Evolutionary conservation across 306 rosid genomes (phyloP).

Genomic region (Echinosophora koreensis): DNA sequence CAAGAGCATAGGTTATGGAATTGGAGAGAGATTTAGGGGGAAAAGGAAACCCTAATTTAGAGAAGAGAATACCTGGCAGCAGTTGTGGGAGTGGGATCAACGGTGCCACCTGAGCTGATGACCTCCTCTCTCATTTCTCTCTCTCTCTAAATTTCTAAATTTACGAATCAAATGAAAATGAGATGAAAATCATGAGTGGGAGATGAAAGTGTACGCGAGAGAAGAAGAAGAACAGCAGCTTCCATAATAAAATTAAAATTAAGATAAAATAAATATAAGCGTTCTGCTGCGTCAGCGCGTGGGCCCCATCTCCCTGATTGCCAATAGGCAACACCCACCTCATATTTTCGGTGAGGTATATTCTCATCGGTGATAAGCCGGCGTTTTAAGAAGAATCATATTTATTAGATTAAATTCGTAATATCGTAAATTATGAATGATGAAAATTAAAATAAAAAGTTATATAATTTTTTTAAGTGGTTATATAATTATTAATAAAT

Average conservation of each 20-base stretch:
- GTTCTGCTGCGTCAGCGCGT: constrained; percentile 41
- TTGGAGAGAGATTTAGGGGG: not conserved
- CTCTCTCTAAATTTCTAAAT: constrained; percentile 59
- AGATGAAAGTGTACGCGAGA: not conserved
- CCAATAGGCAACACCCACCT: no score
- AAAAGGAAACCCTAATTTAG: constrained; percentile 45
- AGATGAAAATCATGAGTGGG: constrained; percentile 15
- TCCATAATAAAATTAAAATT: not conserved
- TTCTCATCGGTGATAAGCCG: no score
- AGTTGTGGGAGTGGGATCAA: constrained; percentile 73
- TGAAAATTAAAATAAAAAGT: no score
- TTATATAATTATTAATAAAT: no score
- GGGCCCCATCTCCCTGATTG: not conserved
- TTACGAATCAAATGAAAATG: constrained; percentile 46
- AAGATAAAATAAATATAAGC: not conserved
- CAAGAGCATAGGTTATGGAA: constrained; percentile 48
- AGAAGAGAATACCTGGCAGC: constrained; percentile 76
- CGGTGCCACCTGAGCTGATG: constrained; percentile 88
- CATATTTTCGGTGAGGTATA: no score
- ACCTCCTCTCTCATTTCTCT: constrained; percentile 91
- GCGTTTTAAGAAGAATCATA: no score
- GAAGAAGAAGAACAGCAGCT: constrained; percentile 13
- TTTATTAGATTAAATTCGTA: no score
- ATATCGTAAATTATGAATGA: no score
- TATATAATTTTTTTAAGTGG: no score